Evolutionary conservation across 2,329 filamentous ascomycete genomes (phyloP).

Genomic region (Colletotrichum noveboracense): DNA sequence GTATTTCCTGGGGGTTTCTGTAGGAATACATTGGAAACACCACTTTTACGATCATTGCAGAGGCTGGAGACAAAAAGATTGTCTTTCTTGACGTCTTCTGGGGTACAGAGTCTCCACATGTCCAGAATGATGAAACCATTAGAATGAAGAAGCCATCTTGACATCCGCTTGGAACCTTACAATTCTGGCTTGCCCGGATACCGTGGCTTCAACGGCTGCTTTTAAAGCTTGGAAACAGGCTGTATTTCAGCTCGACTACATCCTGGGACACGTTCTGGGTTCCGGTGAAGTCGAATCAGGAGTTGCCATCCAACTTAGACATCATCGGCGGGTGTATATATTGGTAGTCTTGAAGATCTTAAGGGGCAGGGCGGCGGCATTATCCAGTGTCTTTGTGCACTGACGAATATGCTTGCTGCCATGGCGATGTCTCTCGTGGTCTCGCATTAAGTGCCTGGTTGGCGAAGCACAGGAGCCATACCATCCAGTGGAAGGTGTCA

Average conservation of each 20-base stretch:
- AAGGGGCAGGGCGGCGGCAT: not conserved
- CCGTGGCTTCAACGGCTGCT: accelerated
- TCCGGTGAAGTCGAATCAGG: not conserved
- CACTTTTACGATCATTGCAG: accelerated
- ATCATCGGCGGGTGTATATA: not conserved
- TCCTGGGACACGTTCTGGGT: not conserved
- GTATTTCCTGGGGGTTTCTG: accelerated
- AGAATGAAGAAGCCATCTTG: no score
- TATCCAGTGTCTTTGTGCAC: accelerated
- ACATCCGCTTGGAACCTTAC: no score
- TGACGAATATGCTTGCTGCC: accelerated
- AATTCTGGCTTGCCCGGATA: not conserved
- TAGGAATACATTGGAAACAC: accelerated
- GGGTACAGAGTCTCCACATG: not conserved
- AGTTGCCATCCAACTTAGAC: accelerated
- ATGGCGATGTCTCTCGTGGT: not conserved
- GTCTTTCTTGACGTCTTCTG: not conserved
- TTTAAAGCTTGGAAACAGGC: not conserved
- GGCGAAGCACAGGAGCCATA: accelerated
- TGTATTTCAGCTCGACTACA: not conserved
- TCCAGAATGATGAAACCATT: no score
- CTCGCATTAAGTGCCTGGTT: not conserved
- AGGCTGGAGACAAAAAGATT: not conserved
- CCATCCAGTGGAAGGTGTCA: accelerated
- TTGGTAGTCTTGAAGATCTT: accelerated